Conservation (phyloP, 352 stramenopile species). For the Pythium pyrilobum region DNA sequence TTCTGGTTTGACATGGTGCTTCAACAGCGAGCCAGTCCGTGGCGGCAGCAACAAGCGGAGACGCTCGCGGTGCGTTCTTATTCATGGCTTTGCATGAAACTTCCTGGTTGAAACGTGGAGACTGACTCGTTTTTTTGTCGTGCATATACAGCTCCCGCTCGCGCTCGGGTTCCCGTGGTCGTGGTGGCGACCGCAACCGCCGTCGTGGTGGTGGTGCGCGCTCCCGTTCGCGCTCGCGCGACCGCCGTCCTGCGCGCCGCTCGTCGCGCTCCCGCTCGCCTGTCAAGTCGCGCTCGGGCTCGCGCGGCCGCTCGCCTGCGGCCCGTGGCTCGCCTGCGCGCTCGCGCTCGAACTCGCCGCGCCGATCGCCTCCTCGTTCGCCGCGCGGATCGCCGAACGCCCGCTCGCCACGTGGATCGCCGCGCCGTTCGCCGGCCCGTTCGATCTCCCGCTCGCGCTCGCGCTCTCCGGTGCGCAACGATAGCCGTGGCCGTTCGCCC, state of each 20-base stretch:
- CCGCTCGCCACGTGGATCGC: slow-evolving; percentile 35
- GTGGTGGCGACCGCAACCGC: slow-evolving; percentile 17
- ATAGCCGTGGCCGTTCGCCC: slow-evolving; percentile 33
- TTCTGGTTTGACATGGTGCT: no score
- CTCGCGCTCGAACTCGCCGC: slow-evolving; percentile 30
- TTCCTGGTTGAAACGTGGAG: no score
- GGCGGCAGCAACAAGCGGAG: slow-evolving; percentile 9
- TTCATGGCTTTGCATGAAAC: no score
- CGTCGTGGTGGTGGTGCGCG: slow-evolving; percentile 7
- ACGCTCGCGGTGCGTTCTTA: slow-evolving; percentile 16
- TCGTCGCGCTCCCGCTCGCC: slow-evolving; percentile 26
- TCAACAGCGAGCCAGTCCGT: neutral
- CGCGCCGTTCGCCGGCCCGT: slow-evolving; percentile 37
- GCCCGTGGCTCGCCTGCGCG: slow-evolving; percentile 29
- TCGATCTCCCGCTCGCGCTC: slow-evolving; percentile 41
- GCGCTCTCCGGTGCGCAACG: slow-evolving; percentile 26
- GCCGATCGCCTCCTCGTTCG: slow-evolving; percentile 2
- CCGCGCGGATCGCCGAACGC: neutral
- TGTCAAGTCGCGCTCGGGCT: slow-evolving; percentile 36
- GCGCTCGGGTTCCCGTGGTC: slow-evolving; percentile 32
- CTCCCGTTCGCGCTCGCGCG: slow-evolving; percentile 42
- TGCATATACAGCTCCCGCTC: slow-evolving; percentile 32
- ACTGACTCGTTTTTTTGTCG: neutral
- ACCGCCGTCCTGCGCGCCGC: slow-evolving; percentile 20
- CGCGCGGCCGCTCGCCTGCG: slow-evolving; percentile 26